Evolutionary conservation across 768 basidiomycete species (phyloP), one percentile per base, ranked within the genome.

Genomic region (Amanita inopinata): DNA sequence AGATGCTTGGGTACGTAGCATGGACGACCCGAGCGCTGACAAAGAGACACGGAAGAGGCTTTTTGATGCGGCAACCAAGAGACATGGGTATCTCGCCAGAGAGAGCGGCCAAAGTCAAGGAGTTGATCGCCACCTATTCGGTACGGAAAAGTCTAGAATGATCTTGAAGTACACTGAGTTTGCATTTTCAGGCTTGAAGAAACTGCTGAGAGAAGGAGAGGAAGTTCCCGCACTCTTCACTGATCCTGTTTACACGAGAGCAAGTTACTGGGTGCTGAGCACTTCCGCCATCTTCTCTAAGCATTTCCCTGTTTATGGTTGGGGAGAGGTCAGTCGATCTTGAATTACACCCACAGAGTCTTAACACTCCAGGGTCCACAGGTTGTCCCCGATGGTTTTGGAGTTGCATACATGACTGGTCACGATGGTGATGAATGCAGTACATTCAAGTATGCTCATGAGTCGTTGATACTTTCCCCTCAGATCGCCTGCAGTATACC

Each of bases 361-460:
- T 18, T n/a, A 20, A 30, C 15, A 28, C 34, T 32, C n/a, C 22
- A 28, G 7, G 23, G 15, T 6, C 30, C 24, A n/a, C 44, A 74
- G 73, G 86, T 97, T 33, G 89, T 94, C 18, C 81, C 87, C 1
- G 82, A 96, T 50, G 93, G 93, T 1, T 97, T 93, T 56, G 93
- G 93, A 23, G 83, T 97, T 22, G 84, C 90, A 9, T 97, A 97
- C 56, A 81, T 90, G 75, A 92, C 92, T n/a, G 86, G 87, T 28
- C 83, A 76, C 53, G 76, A 86, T 49, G 79, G 83, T 82, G 45
- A 42, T 74, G 58, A 12, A 12, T 19, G 3, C 32, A 20, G n/a
- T 36, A 5, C 15, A 10, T 49, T 46, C 25, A n/a, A n/a, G n/a
- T 44, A 45, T 45, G 18, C 55, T 41, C 22, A 43, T 45, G 14